Percentiles rank a stretch among this genome's conserved stretches.
These are phyloP conservation scores for Acrocalymma vagum DNA, from an alignment of 2,329 filamentous ascomycete genomes.

Conservation along the genomic window DNA sequence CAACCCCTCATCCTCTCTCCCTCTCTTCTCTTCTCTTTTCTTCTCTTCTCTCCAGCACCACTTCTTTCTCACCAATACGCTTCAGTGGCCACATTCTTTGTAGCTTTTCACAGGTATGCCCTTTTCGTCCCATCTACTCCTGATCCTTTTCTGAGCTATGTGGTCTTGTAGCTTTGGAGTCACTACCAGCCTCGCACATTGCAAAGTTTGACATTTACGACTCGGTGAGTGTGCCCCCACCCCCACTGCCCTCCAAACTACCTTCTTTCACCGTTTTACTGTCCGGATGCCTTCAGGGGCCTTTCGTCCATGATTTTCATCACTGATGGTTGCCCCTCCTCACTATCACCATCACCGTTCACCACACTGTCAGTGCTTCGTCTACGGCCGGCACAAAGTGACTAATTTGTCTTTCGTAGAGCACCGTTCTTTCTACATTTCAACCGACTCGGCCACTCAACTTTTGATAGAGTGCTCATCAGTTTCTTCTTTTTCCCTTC, in stretches of 20 bases:
- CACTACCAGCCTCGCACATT: conserved; percentile 49
- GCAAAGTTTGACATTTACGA: conserved; percentile 52
- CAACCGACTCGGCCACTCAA: conserved; percentile 27
- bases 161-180: conserved; percentile 51
- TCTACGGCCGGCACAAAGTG: conserved; percentile 2
- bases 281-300: too few relatives aligned
- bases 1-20: conserved; percentile 19
- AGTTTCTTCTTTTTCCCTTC: conserved; percentile 5
- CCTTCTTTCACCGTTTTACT: conserved; percentile 17
- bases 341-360: conserved; percentile 31
- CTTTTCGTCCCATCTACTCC: too few relatives aligned
- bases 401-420: conserved; percentile 25
- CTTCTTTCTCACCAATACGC: conserved; percentile 51
- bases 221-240: conserved; percentile 38
- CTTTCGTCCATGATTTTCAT: too few relatives aligned
- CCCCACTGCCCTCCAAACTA: conserved; percentile 3
- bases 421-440: conserved; percentile 44
- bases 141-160: too few relatives aligned
- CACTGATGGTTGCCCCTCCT: too few relatives aligned
- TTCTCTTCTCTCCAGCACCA: conserved; percentile 38
- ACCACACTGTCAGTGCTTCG: conserved; percentile 5
- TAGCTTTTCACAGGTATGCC: conserved; percentile 52
- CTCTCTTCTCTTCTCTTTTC: conserved; percentile 33
- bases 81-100: conserved; percentile 56
- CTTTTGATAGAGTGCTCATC: conserved; percentile 20